These are phyloP conservation scores for Prunus mongolica DNA, from an alignment of 306 rosid genomes.

Conservation along the genomic window DNA sequence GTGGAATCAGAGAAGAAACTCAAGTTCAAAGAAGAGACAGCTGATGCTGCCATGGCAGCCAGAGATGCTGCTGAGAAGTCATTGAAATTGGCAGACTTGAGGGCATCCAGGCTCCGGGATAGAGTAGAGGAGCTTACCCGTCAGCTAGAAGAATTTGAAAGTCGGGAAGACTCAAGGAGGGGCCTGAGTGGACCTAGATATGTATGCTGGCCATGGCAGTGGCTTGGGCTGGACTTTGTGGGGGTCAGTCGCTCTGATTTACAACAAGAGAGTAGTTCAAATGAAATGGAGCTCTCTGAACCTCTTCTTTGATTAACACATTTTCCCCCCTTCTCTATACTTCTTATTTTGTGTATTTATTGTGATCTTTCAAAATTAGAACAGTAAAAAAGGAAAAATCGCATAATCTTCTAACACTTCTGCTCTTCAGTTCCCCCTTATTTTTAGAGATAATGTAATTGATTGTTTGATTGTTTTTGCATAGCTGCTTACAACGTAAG, in stretches of 20 bases:
- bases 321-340: background rate
- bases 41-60: constrained; percentile 97
- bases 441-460: constrained; percentile 24
- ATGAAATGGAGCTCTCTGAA: constrained; percentile 98
- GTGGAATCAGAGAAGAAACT: constrained; percentile 81
- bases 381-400: constrained; percentile 23
- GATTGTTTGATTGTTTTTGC: constrained; percentile 18
- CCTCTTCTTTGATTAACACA: constrained; percentile 59
- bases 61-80: constrained; percentile 99
- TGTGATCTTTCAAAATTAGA: constrained; percentile 39
- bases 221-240: constrained; percentile 91
- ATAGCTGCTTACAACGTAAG: constrained; percentile 17
- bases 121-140: constrained; percentile 89
- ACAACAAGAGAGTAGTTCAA: constrained; percentile 50
- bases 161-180: constrained; percentile 60
- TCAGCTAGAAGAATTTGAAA: constrained; percentile 84
- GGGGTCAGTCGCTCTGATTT: constrained; percentile 57
- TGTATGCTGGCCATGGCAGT: constrained; percentile 99
- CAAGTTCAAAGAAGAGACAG: constrained; percentile 94
- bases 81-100: constrained; percentile 70
- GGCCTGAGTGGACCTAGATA: constrained; percentile 71
- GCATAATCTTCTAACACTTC: constrained; percentile 29
- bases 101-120: constrained; percentile 90
- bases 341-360: constrained; percentile 37
- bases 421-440: constrained; percentile 19